Conservation (phyloP, 1,284 basidiomycete species). For the Irpex sp. region DNA sequence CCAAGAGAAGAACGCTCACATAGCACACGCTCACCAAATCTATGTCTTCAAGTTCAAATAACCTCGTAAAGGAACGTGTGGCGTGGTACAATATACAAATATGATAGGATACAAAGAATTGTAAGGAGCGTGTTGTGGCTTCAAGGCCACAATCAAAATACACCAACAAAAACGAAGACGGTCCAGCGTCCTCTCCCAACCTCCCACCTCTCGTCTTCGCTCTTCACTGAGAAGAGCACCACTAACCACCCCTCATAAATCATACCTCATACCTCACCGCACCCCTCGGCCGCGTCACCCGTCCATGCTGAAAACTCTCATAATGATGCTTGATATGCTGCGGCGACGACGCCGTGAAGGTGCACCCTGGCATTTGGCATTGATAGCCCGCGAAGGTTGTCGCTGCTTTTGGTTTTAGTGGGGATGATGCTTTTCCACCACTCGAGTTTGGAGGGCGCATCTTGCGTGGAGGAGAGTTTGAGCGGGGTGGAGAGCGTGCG, state of each 20-base stretch:
- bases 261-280: too few species aligned
- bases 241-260: too few species aligned
- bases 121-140: too few species aligned
- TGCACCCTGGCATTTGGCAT: conserved; percentile 5
- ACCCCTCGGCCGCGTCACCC: too few species aligned
- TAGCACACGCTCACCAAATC: not conserved
- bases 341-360: conserved; percentile 1
- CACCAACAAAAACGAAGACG: too few species aligned
- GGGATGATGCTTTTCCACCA: not conserved
- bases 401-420: not conserved
- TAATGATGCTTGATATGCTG: conserved; percentile 9
- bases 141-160: too few species aligned
- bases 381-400: not conserved
- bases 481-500: too few species aligned
- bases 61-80: not conserved
- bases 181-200: not conserved
- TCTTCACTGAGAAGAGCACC: too few species aligned
- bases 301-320: conserved; percentile 6
- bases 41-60: not conserved
- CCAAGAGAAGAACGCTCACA: not conserved
- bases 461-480: not conserved
- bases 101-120: not conserved
- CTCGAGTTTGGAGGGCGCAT: not conserved
- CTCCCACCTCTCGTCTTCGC: not conserved
- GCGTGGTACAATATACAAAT: not conserved